Conservation (phyloP, 1,139 yeast genomes). For the Lodderomyces theae region DNA sequence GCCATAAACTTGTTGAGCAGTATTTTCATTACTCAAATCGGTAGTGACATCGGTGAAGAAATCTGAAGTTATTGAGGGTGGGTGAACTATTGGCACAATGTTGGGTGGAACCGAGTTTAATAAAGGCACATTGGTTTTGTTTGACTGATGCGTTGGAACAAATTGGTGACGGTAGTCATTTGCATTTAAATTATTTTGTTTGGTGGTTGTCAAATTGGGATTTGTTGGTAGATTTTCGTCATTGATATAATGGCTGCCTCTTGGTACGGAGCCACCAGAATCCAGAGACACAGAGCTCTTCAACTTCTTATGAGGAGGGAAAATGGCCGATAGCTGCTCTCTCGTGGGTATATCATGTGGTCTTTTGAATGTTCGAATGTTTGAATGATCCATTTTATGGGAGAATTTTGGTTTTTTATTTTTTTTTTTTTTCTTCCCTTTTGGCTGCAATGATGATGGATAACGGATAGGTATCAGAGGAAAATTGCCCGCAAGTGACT, state of each 20-base stretch:
- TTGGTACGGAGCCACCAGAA: neutral
- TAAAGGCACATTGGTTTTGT: slow-evolving; percentile 8
- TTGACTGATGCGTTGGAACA: neutral
- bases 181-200: neutral
- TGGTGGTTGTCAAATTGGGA: neutral
- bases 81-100: slow-evolving; percentile 36
- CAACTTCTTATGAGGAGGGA: slow-evolving; percentile 12
- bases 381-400: slow-evolving; percentile 14
- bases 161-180: slow-evolving; percentile 4
- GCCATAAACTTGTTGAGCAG: slow-evolving; percentile 23
- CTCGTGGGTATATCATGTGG: slow-evolving; percentile 14
- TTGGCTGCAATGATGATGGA: slow-evolving; percentile 5
- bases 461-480: no score
- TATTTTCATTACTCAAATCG: slow-evolving; percentile 17
- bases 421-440: neutral
- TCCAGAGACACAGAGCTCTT: slow-evolving; percentile 6
- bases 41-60: slow-evolving; percentile 37
- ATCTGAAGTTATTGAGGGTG: slow-evolving; percentile 30
- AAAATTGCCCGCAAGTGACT: no score
- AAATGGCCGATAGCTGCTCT: slow-evolving; percentile 15
- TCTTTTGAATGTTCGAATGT: slow-evolving; percentile 13
- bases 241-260: neutral
- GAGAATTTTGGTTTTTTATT: no score
- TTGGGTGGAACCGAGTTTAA: slow-evolving; percentile 36
- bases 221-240: neutral